Conservation (phyloP, 140 eudicot species). For the Flaveria floridana region DNA sequence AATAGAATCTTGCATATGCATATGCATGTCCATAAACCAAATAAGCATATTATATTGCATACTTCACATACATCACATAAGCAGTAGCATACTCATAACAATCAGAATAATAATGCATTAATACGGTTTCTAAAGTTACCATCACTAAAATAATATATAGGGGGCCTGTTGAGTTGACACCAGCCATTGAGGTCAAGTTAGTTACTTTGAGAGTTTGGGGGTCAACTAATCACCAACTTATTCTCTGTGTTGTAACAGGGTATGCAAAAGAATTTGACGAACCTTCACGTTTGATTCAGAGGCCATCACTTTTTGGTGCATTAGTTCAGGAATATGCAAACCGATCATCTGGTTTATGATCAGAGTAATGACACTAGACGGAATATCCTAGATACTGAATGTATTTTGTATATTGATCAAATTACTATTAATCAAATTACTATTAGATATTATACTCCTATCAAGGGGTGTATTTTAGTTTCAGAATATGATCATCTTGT, state of each 20-base stretch:
- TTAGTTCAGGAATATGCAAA: constrained; percentile 76
- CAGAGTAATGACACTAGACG: neutral
- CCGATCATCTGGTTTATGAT: constrained; percentile 53
- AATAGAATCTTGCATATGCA: too few relatives aligned
- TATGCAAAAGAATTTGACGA: constrained; percentile 60
- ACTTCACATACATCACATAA: too few relatives aligned
- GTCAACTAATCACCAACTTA: constrained; percentile 15
- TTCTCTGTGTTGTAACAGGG: constrained; percentile 41
- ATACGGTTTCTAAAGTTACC: too few relatives aligned
- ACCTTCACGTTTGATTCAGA: constrained; percentile 63
- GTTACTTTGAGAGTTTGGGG: neutral
- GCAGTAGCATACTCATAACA: too few relatives aligned
- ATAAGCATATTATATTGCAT: too few relatives aligned
- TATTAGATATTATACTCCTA: neutral
- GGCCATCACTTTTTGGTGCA: constrained; percentile 69
- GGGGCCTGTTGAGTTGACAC: neutral
- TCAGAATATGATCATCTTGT: neutral
- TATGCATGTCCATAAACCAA: too few relatives aligned
- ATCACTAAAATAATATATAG: neutral
- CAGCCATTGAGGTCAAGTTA: neutral
- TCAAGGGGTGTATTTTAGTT: neutral
- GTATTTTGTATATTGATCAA: neutral
- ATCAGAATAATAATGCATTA: too few relatives aligned
- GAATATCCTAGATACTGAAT: neutral
- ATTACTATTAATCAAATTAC: neutral